Conservation (phyloP, 2,329 filamentous ascomycete species). For the Trichoderma sp. region DNA sequence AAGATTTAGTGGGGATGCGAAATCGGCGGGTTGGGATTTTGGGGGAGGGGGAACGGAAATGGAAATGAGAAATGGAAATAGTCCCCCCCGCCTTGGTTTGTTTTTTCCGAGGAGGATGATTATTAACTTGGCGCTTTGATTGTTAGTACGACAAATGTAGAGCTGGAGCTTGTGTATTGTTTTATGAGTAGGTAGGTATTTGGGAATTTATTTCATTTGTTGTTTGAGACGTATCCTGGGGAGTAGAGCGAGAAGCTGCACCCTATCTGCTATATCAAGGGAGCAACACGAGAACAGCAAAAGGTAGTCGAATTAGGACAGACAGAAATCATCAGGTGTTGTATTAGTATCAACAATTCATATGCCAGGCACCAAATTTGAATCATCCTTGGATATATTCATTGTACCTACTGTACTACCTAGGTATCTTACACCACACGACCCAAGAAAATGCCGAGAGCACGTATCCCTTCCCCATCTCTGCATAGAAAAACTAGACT, state of each 20-base stretch:
- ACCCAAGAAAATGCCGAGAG: neutral
- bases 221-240: neutral
- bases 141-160: neutral
- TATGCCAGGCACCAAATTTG: neutral
- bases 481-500: neutral
- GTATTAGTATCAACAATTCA: neutral
- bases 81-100: neutral
- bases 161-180: neutral
- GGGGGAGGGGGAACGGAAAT: no score
- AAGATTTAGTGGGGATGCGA: constrained; percentile 9
- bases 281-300: neutral
- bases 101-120: neutral
- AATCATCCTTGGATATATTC: neutral
- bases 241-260: neutral
- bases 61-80: neutral
- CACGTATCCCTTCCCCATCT: neutral
- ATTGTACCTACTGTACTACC: no score
- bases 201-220: neutral
- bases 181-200: neutral
- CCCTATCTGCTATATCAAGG: neutral
- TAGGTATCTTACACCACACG: neutral
- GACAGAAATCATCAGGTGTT: neutral
- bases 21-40: constrained; percentile 6
- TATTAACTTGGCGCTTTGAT: neutral
- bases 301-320: neutral